Evolutionary conservation across 2,329 filamentous ascomycete species (phyloP).

Genomic region (Clonostachys solani): DNA sequence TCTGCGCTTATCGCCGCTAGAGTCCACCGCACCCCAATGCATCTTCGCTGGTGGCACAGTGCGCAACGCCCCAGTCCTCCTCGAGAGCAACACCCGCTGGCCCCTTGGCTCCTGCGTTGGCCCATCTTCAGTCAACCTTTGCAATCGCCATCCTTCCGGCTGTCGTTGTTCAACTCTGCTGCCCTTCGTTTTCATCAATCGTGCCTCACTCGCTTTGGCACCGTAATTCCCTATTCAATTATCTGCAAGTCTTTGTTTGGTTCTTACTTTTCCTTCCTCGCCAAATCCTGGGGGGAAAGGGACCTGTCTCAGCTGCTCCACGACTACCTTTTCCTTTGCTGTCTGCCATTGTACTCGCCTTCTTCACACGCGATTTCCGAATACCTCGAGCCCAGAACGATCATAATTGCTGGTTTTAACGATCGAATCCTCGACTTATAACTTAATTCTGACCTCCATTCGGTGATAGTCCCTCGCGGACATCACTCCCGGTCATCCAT

Average conservation of each 20-base stretch:
- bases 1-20: no score
- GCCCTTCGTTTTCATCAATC: conserved; percentile 7
- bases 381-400: not conserved
- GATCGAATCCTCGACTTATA: no score
- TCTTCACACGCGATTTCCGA: not conserved
- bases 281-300: not conserved
- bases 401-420: no score
- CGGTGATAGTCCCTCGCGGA: conserved; percentile 34
- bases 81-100: no score
- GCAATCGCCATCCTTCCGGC: no score
- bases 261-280: not conserved
- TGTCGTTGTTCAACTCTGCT: not conserved
- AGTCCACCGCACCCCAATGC: no score
- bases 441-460: conserved; percentile 4
- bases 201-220: conserved; percentile 59
- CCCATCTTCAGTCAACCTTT: no score
- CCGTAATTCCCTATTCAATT: conserved; percentile 4
- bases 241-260: not conserved
- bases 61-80: no score
- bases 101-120: no score
- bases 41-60: no score
- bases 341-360: not conserved
- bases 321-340: conserved; percentile 1
- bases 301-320: not conserved
- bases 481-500: conserved; percentile 16